Evolutionary conservation across 2,329 filamentous ascomycete species (phyloP), one percentile per base, ranked within the genome.

Genomic region (Aspergillus uvarum): DNA sequence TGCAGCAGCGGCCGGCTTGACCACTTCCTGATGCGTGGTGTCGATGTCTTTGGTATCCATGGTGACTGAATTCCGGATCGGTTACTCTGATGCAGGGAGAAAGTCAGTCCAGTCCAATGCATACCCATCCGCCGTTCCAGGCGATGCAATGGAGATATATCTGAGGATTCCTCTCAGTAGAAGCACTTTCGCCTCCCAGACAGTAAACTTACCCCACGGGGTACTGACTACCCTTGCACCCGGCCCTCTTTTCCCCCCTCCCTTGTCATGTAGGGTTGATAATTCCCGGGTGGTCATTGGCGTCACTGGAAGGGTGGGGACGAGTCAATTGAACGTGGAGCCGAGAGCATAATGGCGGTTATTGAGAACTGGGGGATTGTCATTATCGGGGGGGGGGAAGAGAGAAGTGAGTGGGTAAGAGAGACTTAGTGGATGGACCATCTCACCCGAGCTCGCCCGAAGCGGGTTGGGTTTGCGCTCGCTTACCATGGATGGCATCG

Each of bases 361-460:
- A 14, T 11, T 54, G 16, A 42, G 21, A n/a, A n/a, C 12, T 5
- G 38, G 6, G 35, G 38, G 38, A 16, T 38, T 38, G 35, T 14
- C 35, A n/a, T n/a, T 38, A 21, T 22, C 35, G 51, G 16, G 31
- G 31, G 7, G 51, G 16, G 31, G 31, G 7, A 12, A 32, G 31
- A 2, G 31, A 19, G 35, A 29, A 47, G 26, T 47, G 52, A 54
- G 31, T 38, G 47, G 16, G 11, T 31, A 26, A 7, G 16, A n/a
- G 38, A 47, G 14, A 22, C 5, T 35, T 14, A 5, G 32, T 16
- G 11, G 11, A 35, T 35, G 32, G 38, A 54, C n/a, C n/a, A 54
- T 54, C 52, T 54, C 38, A 44, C 38, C 52, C 52, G 52, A 54
- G 38, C 52, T 54, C 38, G 38, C 52, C 52, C 52, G 52, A 52